Evolutionary conservation across 192 early-diverging fungal genomes (phyloP).

Genomic region (Coemansia sp.): DNA sequence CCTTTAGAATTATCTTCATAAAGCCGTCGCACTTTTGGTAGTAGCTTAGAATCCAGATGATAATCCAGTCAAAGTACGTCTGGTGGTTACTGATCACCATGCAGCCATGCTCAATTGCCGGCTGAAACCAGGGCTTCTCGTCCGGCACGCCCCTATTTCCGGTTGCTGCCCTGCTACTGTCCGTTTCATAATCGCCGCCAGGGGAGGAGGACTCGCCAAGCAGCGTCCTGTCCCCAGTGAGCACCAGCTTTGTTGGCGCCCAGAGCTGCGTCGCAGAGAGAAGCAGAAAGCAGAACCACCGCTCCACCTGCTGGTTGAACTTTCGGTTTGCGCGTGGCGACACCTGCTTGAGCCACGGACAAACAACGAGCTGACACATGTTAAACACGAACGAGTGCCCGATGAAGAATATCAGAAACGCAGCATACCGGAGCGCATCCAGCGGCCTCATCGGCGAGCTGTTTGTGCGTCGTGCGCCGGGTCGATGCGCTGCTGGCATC

Average conservation of each 20-base stretch:
- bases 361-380: slow-evolving; percentile 41
- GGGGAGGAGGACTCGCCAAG: not conserved
- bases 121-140: slow-evolving; percentile 35
- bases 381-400: slow-evolving; percentile 50
- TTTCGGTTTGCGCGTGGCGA: slow-evolving; percentile 32
- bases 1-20: slow-evolving; percentile 91
- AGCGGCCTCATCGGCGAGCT: slow-evolving; percentile 42
- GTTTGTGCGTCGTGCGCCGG: slow-evolving; percentile 34
- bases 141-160: slow-evolving; percentile 12
- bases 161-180: slow-evolving; percentile 35
- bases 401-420: slow-evolving; percentile 39
- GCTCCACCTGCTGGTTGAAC: slow-evolving; percentile 56
- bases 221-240: slow-evolving; percentile 50
- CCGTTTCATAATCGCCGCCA: not conserved
- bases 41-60: slow-evolving; percentile 62
- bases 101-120: slow-evolving; percentile 44
- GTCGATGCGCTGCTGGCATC: not conserved
- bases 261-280: slow-evolving; percentile 38
- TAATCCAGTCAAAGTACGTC: slow-evolving; percentile 57
- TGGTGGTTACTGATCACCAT: slow-evolving; percentile 53
- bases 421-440: slow-evolving; percentile 27
- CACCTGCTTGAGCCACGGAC: slow-evolving; percentile 30
- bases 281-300: slow-evolving; percentile 49
- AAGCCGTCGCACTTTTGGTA: slow-evolving; percentile 71
- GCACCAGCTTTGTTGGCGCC: slow-evolving; percentile 53